Evolutionary conservation across 192 early-diverging fungal species (phyloP).

Genomic region (Linnemannia exigua): DNA sequence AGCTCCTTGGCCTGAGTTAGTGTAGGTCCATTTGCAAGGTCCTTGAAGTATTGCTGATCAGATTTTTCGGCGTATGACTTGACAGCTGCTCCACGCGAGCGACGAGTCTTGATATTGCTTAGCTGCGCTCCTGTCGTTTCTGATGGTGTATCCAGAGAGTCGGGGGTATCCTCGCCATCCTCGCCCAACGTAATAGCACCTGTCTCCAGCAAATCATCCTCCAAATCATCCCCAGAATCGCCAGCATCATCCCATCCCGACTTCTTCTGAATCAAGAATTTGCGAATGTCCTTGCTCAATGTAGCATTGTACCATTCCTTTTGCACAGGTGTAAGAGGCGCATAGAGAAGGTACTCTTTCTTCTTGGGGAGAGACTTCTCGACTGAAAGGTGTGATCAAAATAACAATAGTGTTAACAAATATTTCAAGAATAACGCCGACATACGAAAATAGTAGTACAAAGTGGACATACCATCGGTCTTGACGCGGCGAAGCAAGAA

Average conservation of each 20-base stretch:
- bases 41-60: slow-evolving; percentile 62
- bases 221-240: not conserved
- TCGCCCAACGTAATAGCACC: not conserved
- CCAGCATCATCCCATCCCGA: slow-evolving; percentile 19
- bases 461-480: slow-evolving; percentile 73
- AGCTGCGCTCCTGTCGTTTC: slow-evolving; percentile 11
- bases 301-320: slow-evolving; percentile 81
- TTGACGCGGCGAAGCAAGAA: slow-evolving; percentile 94
- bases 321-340: slow-evolving; percentile 79
- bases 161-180: not conserved
- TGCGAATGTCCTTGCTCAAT: slow-evolving; percentile 69
- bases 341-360: slow-evolving; percentile 88
- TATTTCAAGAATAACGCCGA: not conserved
- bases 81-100: slow-evolving; percentile 11
- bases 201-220: not conserved
- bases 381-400: slow-evolving; percentile 65
- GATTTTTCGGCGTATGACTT: slow-evolving; percentile 56
- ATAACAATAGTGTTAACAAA: not conserved
- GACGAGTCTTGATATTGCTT: not conserved
- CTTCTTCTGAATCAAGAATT: slow-evolving; percentile 71
- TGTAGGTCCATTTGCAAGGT: slow-evolving; percentile 45
- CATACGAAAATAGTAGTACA: not conserved
- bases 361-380: slow-evolving; percentile 92
- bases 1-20: slow-evolving; percentile 14
- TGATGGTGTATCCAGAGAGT: not conserved